phyloP scores from a whole-genome alignment of 768 basidiomycete genomes.

The Leucosporidium creatinivorum region DNA sequence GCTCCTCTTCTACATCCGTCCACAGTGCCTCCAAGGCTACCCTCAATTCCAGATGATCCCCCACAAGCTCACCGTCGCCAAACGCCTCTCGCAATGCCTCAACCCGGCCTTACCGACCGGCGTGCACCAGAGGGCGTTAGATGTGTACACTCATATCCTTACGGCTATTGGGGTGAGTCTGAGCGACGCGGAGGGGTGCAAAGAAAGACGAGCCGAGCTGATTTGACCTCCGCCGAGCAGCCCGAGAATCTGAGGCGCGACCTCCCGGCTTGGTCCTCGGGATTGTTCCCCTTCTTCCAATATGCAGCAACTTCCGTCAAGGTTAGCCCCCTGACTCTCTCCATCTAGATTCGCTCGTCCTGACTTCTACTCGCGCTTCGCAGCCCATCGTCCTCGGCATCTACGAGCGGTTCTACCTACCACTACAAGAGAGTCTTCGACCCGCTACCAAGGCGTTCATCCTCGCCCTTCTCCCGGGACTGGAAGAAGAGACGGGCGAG shows the following conservation, averaged over 20 bases:
- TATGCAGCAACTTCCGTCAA: constrained; percentile 99
- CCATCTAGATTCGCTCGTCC: not conserved
- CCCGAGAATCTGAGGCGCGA: constrained; percentile 78
- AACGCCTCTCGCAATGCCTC: constrained; percentile 88
- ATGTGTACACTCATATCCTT: constrained; percentile 88
- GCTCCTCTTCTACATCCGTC: not conserved
- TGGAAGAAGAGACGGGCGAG: constrained; percentile 96
- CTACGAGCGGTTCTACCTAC: constrained; percentile 88
- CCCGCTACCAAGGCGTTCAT: constrained; percentile 93
- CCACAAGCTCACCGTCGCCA: constrained; percentile 84
- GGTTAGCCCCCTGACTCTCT: constrained; percentile 45
- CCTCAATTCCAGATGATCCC: constrained; percentile 95
- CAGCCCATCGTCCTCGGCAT: constrained; percentile 81
- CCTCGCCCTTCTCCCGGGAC: constrained; percentile 81
- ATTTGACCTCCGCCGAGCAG: constrained; percentile 44
- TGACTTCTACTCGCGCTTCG: not conserved
- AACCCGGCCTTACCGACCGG: constrained; percentile 97
- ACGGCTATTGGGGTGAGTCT: constrained; percentile 73
- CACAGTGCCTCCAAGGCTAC: constrained; percentile 81
- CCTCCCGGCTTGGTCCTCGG: constrained; percentile 86
- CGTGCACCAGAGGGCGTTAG: constrained; percentile 90
- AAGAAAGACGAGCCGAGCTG: not conserved
- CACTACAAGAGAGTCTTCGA: constrained; percentile 68
- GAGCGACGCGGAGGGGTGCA: no score
- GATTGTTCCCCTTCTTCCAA: constrained; percentile 96